Evolutionary conservation across 257 asterid genomes (phyloP), one percentile per base, ranked within the genome.

Genomic region (Cynanchum wilfordii): DNA sequence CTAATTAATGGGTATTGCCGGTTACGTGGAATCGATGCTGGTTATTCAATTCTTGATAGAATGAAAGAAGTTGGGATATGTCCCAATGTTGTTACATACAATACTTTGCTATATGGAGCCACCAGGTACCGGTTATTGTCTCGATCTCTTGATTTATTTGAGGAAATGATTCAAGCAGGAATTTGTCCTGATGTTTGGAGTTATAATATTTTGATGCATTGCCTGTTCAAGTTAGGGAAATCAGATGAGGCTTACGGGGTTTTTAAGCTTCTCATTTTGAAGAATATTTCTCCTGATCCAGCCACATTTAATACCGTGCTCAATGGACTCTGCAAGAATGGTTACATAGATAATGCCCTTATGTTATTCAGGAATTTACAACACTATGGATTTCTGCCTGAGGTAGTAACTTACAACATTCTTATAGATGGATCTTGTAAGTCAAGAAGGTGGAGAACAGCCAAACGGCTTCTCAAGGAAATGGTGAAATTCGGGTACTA

Each of bases 141-240:
- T 63, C 74, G 57, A 45, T 89, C 93, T 73, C 76, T 86, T 52
- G 87, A 80, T 79, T 78, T 94, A 88, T 81, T 94, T 33, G 86
- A 87, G 5, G 96, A 87, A 83, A 94, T 91, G 99, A 80, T 83
- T 50, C 80, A 73, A 8, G 70, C 59, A 66, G 90, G 87, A 47
- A 79, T 94, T 73, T 13, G 29, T 73, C 99, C 99, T 16, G 91
- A 91, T 72, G 72, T 87, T 55, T 88, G 97, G 96, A 91, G 92
- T 80, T 94, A 94, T 62, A 91, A 94, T 78, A 94, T 86, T 15
- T 78, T 94, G 84, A 91, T 94, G 91, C 89, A 91, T 78, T 88
- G 97, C 71, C 73, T 76, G 72, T 89, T 87, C 80, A 86, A 83
- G 82, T 56, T 69, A 68, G 94, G 95, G 63, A 82, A 78, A 79